Conservation (phyloP, 306 rosid species). For the Pterocarpus santalinus region DNA sequence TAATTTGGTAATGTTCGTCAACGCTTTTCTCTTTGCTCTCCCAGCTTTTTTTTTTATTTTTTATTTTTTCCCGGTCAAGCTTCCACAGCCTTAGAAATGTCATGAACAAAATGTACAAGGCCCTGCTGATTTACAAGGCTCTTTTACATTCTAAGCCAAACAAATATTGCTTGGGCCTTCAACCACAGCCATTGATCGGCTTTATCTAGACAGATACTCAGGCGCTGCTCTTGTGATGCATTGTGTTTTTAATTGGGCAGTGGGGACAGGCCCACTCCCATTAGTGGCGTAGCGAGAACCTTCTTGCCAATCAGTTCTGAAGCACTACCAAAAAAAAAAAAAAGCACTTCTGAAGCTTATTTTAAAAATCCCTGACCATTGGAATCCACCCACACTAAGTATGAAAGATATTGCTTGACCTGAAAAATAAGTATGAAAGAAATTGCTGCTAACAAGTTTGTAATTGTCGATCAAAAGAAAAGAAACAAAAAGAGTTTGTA, state of each 20-base stretch:
- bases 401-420: background rate
- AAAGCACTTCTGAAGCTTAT: background rate
- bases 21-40: no score
- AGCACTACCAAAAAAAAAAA: background rate
- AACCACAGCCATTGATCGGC: background rate
- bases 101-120: background rate
- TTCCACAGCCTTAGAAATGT: background rate
- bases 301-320: background rate
- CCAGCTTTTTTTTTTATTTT: no score
- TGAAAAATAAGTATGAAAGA: background rate
- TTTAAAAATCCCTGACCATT: background rate
- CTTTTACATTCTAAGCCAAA: background rate
- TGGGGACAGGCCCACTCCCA: background rate
- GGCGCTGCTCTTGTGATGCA: no score
- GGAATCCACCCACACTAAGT: background rate
- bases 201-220: background rate
- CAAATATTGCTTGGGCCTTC: background rate
- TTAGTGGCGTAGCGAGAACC: background rate
- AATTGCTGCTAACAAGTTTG: background rate
- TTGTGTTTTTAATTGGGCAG: background rate
- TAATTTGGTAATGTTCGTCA: background rate
- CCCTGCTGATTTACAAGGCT: background rate
- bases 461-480: background rate
- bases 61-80: background rate
- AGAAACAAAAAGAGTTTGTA: no score